Conservation (phyloP, 2,329 filamentous ascomycete genomes). For the Microsporum audouinii region DNA sequence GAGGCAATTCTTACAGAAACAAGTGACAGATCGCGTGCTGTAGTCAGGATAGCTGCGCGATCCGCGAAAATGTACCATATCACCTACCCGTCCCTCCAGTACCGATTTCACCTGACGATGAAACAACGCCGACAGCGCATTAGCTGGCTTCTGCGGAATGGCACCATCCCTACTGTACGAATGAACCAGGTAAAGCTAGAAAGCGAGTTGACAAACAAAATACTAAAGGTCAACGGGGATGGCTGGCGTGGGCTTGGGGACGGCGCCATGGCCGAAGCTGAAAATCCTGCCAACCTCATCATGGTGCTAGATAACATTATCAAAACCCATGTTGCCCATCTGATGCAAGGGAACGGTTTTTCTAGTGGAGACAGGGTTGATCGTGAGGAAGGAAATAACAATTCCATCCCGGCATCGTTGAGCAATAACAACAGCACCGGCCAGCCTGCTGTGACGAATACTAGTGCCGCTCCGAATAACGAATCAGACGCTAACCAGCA, state of each 20-base stretch:
- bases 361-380: background rate
- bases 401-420: background rate
- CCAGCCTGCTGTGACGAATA: background rate
- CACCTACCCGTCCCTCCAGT: constrained; percentile 25
- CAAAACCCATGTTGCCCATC: constrained; percentile 7
- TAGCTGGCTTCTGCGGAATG: constrained; percentile 29
- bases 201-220: constrained; percentile 20
- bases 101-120: constrained; percentile 24
- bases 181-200: constrained; percentile 16
- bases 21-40: constrained; percentile 13
- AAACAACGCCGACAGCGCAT: constrained; percentile 20
- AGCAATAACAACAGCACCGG: background rate
- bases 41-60: constrained; percentile 26
- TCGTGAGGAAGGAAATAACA: background rate
- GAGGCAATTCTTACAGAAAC: constrained; percentile 25
- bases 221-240: constrained; percentile 28
- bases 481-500: background rate
- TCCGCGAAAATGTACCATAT: constrained; percentile 27
- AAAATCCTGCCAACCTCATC: constrained; percentile 26
- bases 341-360: background rate
- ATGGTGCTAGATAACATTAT: constrained; percentile 12
- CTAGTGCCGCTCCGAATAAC: background rate
- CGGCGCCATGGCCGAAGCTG: constrained; percentile 26
- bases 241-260: constrained; percentile 32
- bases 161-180: constrained; percentile 12